Evolutionary conservation across 176 grass and related monocot species (phyloP).

Genomic region (Elymus sibiricus): DNA sequence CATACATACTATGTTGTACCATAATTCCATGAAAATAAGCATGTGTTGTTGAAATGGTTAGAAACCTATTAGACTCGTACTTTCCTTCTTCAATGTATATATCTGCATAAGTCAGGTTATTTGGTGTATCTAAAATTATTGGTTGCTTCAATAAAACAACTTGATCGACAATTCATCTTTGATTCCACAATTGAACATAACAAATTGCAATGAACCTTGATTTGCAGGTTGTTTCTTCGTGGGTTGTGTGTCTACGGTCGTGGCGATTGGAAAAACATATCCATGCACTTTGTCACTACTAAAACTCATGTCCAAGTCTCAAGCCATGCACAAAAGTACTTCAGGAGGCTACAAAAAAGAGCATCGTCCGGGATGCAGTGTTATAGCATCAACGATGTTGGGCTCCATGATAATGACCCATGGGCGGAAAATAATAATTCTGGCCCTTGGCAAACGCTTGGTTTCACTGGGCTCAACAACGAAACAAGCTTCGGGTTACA

Average conservation of each 20-base stretch:
- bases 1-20: too few relatives aligned
- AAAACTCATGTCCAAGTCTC: neutral
- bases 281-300: too few relatives aligned
- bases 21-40: too few relatives aligned
- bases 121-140: too few relatives aligned
- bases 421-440: neutral
- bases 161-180: neutral
- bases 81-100: too few relatives aligned
- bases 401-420: neutral
- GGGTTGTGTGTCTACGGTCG: neutral
- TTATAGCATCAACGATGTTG: neutral
- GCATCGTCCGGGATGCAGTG: neutral
- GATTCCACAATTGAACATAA: neutral
- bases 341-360: neutral
- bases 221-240: neutral
- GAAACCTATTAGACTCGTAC: too few relatives aligned
- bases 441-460: neutral
- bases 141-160: too few relatives aligned
- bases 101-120: too few relatives aligned
- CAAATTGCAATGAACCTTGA: neutral
- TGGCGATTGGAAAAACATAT: neutral
- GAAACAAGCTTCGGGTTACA: neutral
- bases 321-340: conserved; percentile 20
- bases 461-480: neutral
- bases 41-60: too few relatives aligned